Base-by-base conservation (phyloP, 2,329 filamentous ascomycete species). In the Colletotrichum cereale region DNA sequence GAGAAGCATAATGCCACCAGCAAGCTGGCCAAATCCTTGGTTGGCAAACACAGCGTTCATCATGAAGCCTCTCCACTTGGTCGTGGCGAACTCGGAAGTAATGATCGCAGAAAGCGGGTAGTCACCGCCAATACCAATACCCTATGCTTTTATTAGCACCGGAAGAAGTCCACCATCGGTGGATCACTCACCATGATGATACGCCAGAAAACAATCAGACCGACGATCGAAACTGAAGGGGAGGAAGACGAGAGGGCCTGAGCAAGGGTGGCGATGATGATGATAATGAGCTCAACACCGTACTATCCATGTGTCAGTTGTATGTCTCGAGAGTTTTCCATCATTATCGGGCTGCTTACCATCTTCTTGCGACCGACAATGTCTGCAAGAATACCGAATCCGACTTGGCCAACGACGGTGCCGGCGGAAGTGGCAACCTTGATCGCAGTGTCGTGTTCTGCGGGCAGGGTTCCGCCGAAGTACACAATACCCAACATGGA, bases 391-490 rank as follows among this genome's bases (percentile, higher is more conserved):
- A 88, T 90, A 78, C 94, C 93, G 78, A 97, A 97, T 58, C 89
- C 89, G 40, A 96, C 84, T 82, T 97, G 94, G 44, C 94, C 94
- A 61, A 97, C 84, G 65, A 97, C 93, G 26, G 93, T 96, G 71
- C 94, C 94, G 71, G 91, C 92, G 38, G 92, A 95, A 16, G 93
- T 96, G 29, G 94, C 89, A 66, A 96, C 90, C 83, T 97, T 97
- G 85, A 97, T 95, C 31, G 93, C 92, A 5, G 91, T 96, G 76
- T 96, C 93, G 11, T 92, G 89, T 67, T 81, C 85, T 40, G 87
- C 83, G 16, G 93, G 91, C 78, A 95, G 92, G 42, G 84, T 84
- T 24, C 90, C 89, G 18, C 76, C 78, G 79, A 88, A 95, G 85
- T 92, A 96, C 75, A 95, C 93, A 60, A 95, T 90, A 52, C 93